These are phyloP conservation scores for Aspergillus affinis DNA, from an alignment of 495 filamentous ascomycete genomes.

Conservation along the genomic window DNA sequence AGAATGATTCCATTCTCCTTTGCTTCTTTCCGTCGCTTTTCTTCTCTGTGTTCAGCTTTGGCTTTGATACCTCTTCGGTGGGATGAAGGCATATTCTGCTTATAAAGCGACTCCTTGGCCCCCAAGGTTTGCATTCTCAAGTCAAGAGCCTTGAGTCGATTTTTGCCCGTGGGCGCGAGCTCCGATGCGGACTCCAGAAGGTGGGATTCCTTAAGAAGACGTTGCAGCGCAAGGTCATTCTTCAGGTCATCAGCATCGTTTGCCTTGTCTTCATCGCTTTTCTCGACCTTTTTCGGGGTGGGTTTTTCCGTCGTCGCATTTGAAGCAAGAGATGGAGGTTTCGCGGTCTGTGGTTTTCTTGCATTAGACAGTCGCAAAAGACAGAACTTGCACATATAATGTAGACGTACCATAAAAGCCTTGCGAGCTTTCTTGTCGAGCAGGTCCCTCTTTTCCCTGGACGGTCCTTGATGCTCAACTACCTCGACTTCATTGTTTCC, in stretches of 20 bases:
- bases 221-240: constrained; percentile 89
- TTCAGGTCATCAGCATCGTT: constrained; percentile 68
- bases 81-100: constrained; percentile 79
- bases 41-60: constrained; percentile 63
- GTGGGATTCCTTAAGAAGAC: constrained; percentile 88
- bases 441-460: constrained; percentile 33
- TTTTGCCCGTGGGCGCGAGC: constrained; percentile 62
- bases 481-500: constrained; percentile 53
- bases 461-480: constrained; percentile 58
- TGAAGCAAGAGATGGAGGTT: constrained; percentile 51
- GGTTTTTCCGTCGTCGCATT: constrained; percentile 29
- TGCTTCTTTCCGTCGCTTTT: constrained; percentile 71
- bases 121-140: constrained; percentile 78
- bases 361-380: constrained; percentile 14
- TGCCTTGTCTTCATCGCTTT: constrained; percentile 49
- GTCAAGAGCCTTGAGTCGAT: constrained; percentile 75
- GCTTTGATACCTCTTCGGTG: constrained; percentile 75
- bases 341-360: constrained; percentile 32
- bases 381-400: neutral
- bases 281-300: constrained; percentile 33
- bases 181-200: constrained; percentile 68
- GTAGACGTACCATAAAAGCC: constrained; percentile 66
- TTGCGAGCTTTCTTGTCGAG: constrained; percentile 68
- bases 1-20: constrained; percentile 88
- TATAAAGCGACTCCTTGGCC: constrained; percentile 68